These are phyloP conservation scores for Neofusicoccum parvum DNA, from an alignment of 2,329 filamentous ascomycete genomes.

Conservation along the genomic window DNA sequence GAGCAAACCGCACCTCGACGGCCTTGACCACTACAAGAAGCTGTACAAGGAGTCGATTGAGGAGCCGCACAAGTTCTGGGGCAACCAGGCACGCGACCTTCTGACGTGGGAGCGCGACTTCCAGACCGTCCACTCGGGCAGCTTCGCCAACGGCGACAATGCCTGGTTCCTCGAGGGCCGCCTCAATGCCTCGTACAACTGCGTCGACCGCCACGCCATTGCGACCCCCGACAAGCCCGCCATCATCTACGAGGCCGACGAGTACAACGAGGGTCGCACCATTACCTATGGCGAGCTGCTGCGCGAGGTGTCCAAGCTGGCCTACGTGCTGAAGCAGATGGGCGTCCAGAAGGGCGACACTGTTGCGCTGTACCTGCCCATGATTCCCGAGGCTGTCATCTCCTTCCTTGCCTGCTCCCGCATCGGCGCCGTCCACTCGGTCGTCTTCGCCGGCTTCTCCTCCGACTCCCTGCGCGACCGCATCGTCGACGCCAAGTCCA, in stretches of 20 bases:
- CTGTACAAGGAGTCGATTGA: constrained; percentile 83
- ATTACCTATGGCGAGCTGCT: constrained; percentile 94
- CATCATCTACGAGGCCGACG: constrained; percentile 98
- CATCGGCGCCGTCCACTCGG: constrained; percentile 94
- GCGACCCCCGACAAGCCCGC: constrained; percentile 90
- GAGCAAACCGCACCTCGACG: constrained; percentile 59
- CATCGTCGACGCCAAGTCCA: constrained; percentile 86
- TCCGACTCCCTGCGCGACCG: constrained; percentile 94
- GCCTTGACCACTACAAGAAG: constrained; percentile 64
- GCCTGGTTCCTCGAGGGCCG: constrained; percentile 95
- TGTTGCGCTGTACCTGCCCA: constrained; percentile 94
- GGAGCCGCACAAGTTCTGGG: constrained; percentile 90
- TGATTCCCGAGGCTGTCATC: constrained; percentile 95
- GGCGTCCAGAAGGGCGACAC: constrained; percentile 97
- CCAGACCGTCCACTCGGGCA: constrained; percentile 80
- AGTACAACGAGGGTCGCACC: constrained; percentile 80
- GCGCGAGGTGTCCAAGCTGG: constrained; percentile 83
- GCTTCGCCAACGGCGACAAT: constrained; percentile 76
- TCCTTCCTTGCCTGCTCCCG: constrained; percentile 88
- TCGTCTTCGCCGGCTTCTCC: constrained; percentile 97
- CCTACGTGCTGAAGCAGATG: constrained; percentile 89
- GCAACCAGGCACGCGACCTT: constrained; percentile 78
- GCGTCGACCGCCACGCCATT: constrained; percentile 93
- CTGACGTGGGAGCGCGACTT: constrained; percentile 91
- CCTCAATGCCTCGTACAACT: constrained; percentile 96